Conservation (phyloP, 2,329 filamentous ascomycete species). For the Penicillium sp. region DNA sequence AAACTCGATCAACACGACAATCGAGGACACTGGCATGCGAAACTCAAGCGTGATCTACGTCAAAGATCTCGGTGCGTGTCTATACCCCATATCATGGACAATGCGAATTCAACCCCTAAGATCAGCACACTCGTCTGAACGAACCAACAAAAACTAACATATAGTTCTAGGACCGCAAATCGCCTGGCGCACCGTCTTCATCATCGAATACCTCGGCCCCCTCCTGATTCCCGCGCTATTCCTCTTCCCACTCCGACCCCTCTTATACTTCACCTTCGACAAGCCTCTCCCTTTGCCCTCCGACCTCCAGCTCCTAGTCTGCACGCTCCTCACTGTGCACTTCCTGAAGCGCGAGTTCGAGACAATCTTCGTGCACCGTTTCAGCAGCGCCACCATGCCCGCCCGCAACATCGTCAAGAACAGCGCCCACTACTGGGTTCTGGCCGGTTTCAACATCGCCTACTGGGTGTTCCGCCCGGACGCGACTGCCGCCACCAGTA, state of each 20-base stretch:
- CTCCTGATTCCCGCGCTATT: slow-evolving; percentile 79
- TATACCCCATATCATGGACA: background rate
- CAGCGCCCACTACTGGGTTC: slow-evolving; percentile 87
- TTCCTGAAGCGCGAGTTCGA: slow-evolving; percentile 95
- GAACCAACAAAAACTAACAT: slow-evolving; percentile 21
- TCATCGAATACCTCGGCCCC: slow-evolving; percentile 92
- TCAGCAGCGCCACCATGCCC: slow-evolving; percentile 94
- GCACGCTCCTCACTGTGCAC: slow-evolving; percentile 73
- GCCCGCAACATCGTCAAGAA: slow-evolving; percentile 90
- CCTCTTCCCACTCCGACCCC: slow-evolving; percentile 68
- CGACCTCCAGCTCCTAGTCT: slow-evolving; percentile 69
- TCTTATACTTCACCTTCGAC: slow-evolving; percentile 62
- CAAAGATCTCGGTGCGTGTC: slow-evolving; percentile 79
- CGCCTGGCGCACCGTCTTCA: slow-evolving; percentile 87
- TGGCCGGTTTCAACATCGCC: slow-evolving; percentile 77
- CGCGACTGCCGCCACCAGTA: slow-evolving; percentile 61
- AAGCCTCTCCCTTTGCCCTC: slow-evolving; percentile 55
- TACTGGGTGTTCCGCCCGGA: slow-evolving; percentile 81
- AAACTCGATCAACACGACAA: slow-evolving; percentile 52
- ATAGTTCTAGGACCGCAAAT: slow-evolving; percentile 71
- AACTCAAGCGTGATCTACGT: slow-evolving; percentile 70
- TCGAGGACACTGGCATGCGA: slow-evolving; percentile 57
- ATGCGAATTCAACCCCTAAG: background rate
- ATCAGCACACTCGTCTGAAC: background rate
- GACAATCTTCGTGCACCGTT: slow-evolving; percentile 91